These are phyloP conservation scores for Tetrastigma voinierianum DNA, from an alignment of 164 flowering plant species.

Conservation along the genomic window DNA sequence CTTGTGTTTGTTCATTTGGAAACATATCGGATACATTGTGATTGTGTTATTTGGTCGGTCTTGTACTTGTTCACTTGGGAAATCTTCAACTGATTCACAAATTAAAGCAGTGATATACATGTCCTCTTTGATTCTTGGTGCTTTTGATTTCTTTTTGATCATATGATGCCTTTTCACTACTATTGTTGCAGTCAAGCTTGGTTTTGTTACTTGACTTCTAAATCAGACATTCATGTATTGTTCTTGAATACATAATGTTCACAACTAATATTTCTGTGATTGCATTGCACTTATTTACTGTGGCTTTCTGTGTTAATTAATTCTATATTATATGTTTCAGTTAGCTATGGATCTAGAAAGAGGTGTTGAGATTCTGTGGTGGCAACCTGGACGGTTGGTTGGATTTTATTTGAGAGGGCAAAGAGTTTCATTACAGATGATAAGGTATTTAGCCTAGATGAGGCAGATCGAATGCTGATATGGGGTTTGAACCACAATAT, in stretches of 20 bases:
- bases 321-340: constrained; percentile 4
- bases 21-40: too few species aligned
- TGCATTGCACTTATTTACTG: not conserved
- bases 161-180: not conserved
- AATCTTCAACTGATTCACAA: too few species aligned
- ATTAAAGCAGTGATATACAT: too few species aligned
- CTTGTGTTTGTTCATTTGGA: too few species aligned
- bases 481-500: constrained; percentile 74
- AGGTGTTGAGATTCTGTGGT: constrained; percentile 72
- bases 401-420: constrained; percentile 61
- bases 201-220: not conserved
- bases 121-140: too few species aligned
- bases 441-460: constrained; percentile 60
- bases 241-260: not conserved
- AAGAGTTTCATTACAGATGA: constrained; percentile 63
- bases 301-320: not conserved
- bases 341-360: constrained; percentile 57
- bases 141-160: not conserved
- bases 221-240: not conserved
- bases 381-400: constrained; percentile 63
- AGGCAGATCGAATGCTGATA: constrained; percentile 67
- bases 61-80: too few species aligned
- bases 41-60: too few species aligned
- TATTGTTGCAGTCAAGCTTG: not conserved
- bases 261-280: not conserved